A percentile compares a stretch with the other conserved stretches of the same genome.
Conservation (phyloP, 2,329 filamentous ascomycete genomes). For the Fusarium bactridioides region DNA sequence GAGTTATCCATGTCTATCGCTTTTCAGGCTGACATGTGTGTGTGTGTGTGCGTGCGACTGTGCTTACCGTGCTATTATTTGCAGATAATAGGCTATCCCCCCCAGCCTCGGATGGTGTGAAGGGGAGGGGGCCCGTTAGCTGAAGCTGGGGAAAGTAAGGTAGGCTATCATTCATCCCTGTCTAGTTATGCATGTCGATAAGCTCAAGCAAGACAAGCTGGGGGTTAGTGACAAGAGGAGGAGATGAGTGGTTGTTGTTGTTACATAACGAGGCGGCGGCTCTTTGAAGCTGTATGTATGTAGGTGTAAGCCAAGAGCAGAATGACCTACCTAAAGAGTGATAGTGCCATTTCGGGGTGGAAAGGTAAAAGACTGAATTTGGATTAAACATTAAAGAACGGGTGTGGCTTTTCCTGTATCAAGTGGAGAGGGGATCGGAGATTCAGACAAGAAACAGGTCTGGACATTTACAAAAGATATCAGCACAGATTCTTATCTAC, state of each 20-base stretch:
- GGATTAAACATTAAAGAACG: background rate
- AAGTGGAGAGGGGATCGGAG: background rate
- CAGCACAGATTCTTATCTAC: background rate
- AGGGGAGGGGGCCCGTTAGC: conserved; percentile 7
- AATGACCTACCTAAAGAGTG: conserved; percentile 2
- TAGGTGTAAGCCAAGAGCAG: background rate
- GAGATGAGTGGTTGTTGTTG: background rate
- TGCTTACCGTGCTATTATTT: background rate
- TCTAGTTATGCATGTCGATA: background rate
- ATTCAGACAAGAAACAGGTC: background rate
- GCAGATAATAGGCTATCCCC: background rate
- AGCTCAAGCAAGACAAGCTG: background rate
- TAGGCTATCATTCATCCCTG: conserved; percentile 8
- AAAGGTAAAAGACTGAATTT: background rate
- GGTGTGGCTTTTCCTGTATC: background rate
- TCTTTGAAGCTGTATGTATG: background rate
- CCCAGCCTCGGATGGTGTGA: conserved; percentile 6
- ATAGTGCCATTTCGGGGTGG: background rate
- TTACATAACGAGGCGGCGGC: conserved; percentile 12
- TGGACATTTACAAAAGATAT: conserved; percentile 1
- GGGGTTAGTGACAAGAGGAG: background rate
- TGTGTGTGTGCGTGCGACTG: background rate
- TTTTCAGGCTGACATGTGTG: background rate
- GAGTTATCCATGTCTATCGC: background rate
- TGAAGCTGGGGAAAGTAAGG: conserved; percentile 5